phyloP scores from a whole-genome alignment of 2,329 filamentous ascomycete species.

The Orbilia brochopaga region DNA sequence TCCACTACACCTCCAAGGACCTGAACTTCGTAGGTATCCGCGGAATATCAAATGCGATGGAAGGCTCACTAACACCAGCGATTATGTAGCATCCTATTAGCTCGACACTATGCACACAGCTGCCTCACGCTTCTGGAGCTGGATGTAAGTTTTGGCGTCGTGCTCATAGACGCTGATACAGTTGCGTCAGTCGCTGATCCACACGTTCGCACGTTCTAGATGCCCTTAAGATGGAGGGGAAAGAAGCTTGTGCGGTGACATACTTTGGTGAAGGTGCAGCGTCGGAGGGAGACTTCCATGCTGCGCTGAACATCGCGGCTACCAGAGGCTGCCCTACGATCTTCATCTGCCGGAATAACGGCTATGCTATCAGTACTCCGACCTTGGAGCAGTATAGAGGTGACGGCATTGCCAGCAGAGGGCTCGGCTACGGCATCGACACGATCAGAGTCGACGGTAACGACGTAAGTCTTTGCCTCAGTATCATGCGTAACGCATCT shows the following conservation, averaged over 20 bases:
- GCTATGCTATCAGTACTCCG: conserved; percentile 87
- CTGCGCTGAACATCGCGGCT: conserved; percentile 86
- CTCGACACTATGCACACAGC: conserved; percentile 83
- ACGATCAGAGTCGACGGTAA: conserved; percentile 94
- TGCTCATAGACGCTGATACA: not conserved
- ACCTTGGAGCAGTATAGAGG: conserved; percentile 90
- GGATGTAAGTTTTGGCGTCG: conserved; percentile 59
- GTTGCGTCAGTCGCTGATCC: conserved; percentile 2
- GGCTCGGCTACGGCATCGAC: conserved; percentile 90
- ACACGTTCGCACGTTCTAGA: conserved; percentile 61
- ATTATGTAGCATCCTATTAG: conserved; percentile 75
- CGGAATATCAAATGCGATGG: no score
- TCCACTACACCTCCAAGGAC: conserved; percentile 87
- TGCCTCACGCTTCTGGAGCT: conserved; percentile 84
- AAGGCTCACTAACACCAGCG: conserved; percentile 8
- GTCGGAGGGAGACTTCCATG: conserved; percentile 90
- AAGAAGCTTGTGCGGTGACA: conserved; percentile 74
- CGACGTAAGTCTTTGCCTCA: conserved; percentile 61
- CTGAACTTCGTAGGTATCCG: conserved; percentile 74
- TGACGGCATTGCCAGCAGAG: conserved; percentile 85
- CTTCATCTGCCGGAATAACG: conserved; percentile 92
- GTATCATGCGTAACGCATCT: not conserved
- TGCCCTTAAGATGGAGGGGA: conserved; percentile 79
- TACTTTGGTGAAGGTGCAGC: conserved; percentile 93
- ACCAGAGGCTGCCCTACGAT: conserved; percentile 85